Percentiles rank a stretch among this genome's conserved stretches.
phyloP scores from a whole-genome alignment of 2,329 filamentous ascomycete genomes.

The Aspergillus ibericus region DNA sequence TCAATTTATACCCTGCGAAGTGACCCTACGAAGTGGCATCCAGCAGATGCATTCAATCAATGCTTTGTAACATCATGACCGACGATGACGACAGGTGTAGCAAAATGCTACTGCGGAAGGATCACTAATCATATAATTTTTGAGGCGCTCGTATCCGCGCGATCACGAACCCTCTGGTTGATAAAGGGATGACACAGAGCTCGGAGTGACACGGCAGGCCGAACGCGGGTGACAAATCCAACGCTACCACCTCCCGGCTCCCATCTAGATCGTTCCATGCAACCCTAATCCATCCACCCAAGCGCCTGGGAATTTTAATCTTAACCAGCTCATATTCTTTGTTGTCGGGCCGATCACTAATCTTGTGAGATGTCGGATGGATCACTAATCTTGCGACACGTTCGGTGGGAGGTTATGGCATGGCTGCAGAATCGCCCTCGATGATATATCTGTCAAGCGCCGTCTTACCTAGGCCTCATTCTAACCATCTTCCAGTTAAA shows the following conservation, averaged over 20 bases:
- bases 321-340: not conserved
- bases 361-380: not conserved
- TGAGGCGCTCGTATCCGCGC: not conserved
- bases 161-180: not conserved
- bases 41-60: not conserved
- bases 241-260: not conserved
- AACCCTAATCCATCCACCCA: not conserved
- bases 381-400: not conserved
- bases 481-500: too few relatives aligned
- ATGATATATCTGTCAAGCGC: not conserved
- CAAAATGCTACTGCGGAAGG: not conserved
- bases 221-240: not conserved
- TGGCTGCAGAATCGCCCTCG: not conserved
- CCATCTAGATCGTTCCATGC: not conserved
- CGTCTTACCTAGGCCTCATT: too few relatives aligned
- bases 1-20: not conserved
- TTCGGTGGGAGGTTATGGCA: rapidly evolving
- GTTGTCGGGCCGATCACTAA: not conserved
- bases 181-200: not conserved
- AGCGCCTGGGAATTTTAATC: not conserved
- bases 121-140: not conserved
- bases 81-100: not conserved
- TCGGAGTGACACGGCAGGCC: not conserved
- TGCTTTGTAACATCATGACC: not conserved
- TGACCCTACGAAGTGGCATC: not conserved